These are phyloP conservation scores for Cicer judaicum DNA, from an alignment of 306 rosid genomes.

Conservation along the genomic window DNA sequence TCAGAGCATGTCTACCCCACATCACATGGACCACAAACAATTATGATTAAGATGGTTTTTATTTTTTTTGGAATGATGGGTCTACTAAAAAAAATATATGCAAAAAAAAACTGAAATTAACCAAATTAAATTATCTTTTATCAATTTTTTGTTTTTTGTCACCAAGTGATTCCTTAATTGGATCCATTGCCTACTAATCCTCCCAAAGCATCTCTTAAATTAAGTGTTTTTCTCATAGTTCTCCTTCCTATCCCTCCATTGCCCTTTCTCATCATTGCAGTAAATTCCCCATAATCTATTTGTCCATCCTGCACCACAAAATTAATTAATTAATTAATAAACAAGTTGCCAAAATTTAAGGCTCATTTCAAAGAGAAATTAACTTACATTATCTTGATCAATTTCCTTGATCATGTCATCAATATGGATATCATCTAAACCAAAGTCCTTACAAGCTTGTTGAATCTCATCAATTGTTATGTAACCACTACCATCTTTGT, in stretches of 20 bases:
- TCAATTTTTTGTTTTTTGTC: conserved; percentile 5
- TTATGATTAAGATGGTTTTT: too few relatives aligned
- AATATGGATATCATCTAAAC: conserved; percentile 58
- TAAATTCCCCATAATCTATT: conserved; percentile 68
- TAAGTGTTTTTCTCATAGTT: conserved; percentile 63
- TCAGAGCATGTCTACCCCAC: not conserved
- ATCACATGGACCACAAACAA: conserved; percentile 25
- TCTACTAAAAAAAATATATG: conserved; percentile 5
- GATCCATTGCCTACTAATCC: conserved; percentile 52
- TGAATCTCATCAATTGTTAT: conserved; percentile 68
- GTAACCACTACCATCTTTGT: conserved; percentile 70
- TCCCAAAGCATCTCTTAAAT: conserved; percentile 57
- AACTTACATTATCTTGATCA: conserved; percentile 64
- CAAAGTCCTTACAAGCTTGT: conserved; percentile 70
- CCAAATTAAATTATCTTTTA: conserved; percentile 19
- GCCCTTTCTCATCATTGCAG: conserved; percentile 71
- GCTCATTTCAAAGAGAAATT: not conserved
- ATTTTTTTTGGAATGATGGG: not conserved
- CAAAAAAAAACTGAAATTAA: conserved; percentile 33
- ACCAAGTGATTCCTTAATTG: conserved; percentile 45
- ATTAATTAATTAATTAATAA: conserved; percentile 13
- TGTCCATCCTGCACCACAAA: conserved; percentile 65
- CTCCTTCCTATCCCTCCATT: conserved; percentile 70
- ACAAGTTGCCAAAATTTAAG: conserved; percentile 18
- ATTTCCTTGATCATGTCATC: conserved; percentile 68